phyloP scores from a whole-genome alignment of 176 grass and related monocot species.

The Oryza coarctata region DNA sequence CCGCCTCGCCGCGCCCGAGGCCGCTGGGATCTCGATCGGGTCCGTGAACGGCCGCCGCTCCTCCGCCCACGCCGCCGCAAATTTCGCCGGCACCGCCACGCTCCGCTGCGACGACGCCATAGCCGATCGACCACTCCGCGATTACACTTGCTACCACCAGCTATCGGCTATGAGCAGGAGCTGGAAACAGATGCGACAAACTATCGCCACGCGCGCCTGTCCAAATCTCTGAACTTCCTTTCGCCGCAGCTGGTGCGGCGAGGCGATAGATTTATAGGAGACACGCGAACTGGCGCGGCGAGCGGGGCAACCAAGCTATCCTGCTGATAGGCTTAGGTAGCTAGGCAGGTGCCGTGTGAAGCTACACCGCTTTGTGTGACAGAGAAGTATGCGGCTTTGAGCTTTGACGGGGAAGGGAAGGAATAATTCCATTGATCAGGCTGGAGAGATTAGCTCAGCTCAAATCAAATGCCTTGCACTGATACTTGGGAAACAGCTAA shows the following conservation, averaged over 20 bases:
- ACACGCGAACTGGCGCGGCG: conserved; percentile 24
- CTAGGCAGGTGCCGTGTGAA: conserved; percentile 41
- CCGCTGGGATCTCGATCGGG: conserved; percentile 44
- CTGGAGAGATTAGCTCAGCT: neutral
- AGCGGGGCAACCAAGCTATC: neutral
- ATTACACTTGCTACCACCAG: neutral
- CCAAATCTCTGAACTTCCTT: neutral
- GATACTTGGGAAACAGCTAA: neutral
- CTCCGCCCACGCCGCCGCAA: conserved; percentile 11
- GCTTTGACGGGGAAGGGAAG: conserved; percentile 36
- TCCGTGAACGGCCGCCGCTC: conserved; percentile 11
- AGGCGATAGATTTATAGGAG: conserved; percentile 25
- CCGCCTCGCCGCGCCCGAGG: neutral
- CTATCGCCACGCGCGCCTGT: neutral
- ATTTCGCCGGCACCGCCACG: neutral
- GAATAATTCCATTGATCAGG: conserved; percentile 30
- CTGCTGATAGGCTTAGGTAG: neutral
- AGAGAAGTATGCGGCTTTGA: conserved; percentile 26
- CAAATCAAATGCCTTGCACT: neutral
- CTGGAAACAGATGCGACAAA: neutral
- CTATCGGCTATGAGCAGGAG: neutral
- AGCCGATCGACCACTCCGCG: neutral
- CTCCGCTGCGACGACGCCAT: conserved; percentile 32
- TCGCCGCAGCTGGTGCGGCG: neutral
- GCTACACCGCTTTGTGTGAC: conserved; percentile 23